Base-by-base conservation (phyloP, 345 rosid genomes). In the Rhodamnia argentea region DNA sequence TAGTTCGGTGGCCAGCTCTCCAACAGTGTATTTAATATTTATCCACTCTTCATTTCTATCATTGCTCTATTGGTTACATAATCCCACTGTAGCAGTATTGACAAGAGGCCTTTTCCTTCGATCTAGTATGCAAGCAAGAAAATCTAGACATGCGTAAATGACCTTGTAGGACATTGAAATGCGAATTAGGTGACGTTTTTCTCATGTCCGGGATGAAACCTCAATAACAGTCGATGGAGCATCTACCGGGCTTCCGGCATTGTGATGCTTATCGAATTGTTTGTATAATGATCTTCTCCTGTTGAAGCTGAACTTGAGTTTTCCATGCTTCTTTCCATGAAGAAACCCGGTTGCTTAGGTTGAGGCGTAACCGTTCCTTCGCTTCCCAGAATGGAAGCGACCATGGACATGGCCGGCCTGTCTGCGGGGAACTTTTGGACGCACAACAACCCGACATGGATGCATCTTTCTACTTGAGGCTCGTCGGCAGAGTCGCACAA, bases 331-430 rank as follows among this genome's bases (percentile, higher is more conserved):
- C 83, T 86, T 32, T 85, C 58, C 57, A 82, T 47, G 83, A 85
- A 74, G 52, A 88, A 91, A 7, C 90, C 88, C 1, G 90, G 91
- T 7, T 84, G 89, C 70, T 87, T 86, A 22, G 92, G 90, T 82
- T 83, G 75, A 82, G 88, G 87, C n/a, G 87, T 50, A 10, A 53
- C 14, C 40, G 55, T 70, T 84, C 18, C 15, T 86, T 91, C 89
- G 82, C 88, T 88, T 11, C 13, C 86, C 58, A 88, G 83, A 89
- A 89, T 87, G 32, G 86, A 86, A 44, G 88, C 85, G 5, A 88
- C 86, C 51, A 51, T 54, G 1, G 85, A 62, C 90, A 88, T 89
- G 40, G 87, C 62, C 1, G 89, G 91, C 64, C 92, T 85, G 44
- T 89, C 90, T 29, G 60, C 83, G 6, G 90, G 82, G 3, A n/a